Evolutionary conservation across 495 filamentous ascomycete species (phyloP), one percentile per base, ranked within the genome.

Genomic region (Sphaerosporella brunnea): DNA sequence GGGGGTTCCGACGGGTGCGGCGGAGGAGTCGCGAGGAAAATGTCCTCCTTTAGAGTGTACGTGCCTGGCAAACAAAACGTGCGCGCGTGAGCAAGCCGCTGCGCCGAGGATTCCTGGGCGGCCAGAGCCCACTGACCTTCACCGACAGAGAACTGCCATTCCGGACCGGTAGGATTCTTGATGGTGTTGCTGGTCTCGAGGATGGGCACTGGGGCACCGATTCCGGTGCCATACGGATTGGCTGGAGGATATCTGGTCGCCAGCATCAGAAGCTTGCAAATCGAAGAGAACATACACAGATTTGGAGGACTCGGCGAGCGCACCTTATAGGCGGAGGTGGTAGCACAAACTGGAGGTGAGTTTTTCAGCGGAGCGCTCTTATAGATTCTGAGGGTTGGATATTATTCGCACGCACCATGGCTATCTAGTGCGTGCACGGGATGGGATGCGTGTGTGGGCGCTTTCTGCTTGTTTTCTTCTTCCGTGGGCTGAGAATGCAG

Each of bases 1-100:
- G 84, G 86, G 26, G 82, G 78, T 68, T 96, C 92, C 45, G 85
- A 87, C 21, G 88, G 88, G 63, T 96, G 88, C 3, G 92, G 85
- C 47, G 85, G 90, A 45, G 90, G 88, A 47, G 86, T 95, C 36
- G 90, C 88, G 24, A 97, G 79, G 48, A 83, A 81, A 25, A 97
- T 69, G 59, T 92, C 81, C 62, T 96, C 88, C 62, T 79, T 77
- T 16, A 96, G 73, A 34, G 77, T 70, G 57, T 97, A 97, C 39
- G 82, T 84, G 53, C 88, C 85, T 92, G 55, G 10, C 5, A 40
- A 4, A 21, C 47, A 38, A 18, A 19, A 23, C 8, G n/a, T 10
- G n/a, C 1, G n/a, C n/a, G n/a, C n/a, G n/a, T n/a, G n/a, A n/a
- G n/a, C n/a, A n/a, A n/a, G n/a, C n/a, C n/a, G n/a, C n/a, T n/a